Evolutionary conservation across 2,329 filamentous ascomycete species (phyloP).

Genomic region (Colletotrichum musae): DNA sequence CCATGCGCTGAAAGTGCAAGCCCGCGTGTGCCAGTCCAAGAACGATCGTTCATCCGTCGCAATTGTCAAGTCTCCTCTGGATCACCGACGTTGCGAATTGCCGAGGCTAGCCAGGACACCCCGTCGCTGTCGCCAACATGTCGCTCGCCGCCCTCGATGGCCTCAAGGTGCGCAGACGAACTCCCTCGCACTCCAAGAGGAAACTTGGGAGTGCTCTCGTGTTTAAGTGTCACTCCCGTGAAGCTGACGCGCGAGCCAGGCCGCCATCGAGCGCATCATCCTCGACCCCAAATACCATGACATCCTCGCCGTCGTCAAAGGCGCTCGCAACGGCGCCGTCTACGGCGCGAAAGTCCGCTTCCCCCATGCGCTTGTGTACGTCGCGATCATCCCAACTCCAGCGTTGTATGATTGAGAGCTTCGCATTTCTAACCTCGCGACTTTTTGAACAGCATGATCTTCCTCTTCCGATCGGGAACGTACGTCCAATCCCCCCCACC

Average conservation of each 20-base stretch:
- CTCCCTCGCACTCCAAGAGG: neutral
- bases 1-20: conserved; percentile 29
- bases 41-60: conserved; percentile 27
- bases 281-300: conserved; percentile 90
- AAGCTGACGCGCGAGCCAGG: conserved; percentile 59
- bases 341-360: conserved; percentile 99
- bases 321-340: conserved; percentile 94
- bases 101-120: conserved; percentile 37
- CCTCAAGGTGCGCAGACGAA: conserved; percentile 32
- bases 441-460: conserved; percentile 80
- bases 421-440: conserved; percentile 24
- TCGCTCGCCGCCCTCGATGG: conserved; percentile 40
- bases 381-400: neutral
- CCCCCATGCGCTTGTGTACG: conserved; percentile 90
- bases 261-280: conserved; percentile 80
- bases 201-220: neutral
- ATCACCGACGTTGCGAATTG: conserved; percentile 20
- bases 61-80: neutral
- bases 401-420: neutral
- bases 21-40: neutral
- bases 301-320: conserved; percentile 88
- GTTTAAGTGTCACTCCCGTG: neutral
- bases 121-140: conserved; percentile 23
- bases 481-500: conserved; percentile 59
- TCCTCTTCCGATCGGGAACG: conserved; percentile 94